Percentiles rank a stretch among this genome's conserved stretches.
Conservation (phyloP, 768 basidiomycete species). For the Cystobasidium tubakii region DNA sequence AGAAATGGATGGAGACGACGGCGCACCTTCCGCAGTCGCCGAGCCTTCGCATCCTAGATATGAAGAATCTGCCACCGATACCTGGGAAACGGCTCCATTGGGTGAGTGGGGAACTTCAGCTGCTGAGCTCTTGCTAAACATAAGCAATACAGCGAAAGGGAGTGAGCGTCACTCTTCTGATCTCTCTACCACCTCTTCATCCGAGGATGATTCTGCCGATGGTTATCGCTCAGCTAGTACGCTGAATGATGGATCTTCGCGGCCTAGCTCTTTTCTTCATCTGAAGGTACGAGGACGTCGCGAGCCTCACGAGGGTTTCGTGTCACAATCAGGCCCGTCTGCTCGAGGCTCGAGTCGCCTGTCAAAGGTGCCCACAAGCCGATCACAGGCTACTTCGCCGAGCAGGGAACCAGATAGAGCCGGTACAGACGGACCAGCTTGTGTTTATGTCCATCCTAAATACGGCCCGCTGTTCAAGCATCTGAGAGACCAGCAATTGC, state of each 20-base stretch:
- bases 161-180: neutral
- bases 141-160: neutral
- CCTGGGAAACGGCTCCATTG: neutral
- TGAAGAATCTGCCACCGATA: neutral
- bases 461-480: constrained; percentile 19
- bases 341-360: neutral
- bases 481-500: neutral
- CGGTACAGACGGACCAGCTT: neutral
- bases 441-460: constrained; percentile 25
- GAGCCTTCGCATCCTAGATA: neutral
- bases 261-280: neutral
- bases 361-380: neutral
- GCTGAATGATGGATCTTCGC: neutral
- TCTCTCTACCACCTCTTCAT: neutral
- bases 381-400: neutral
- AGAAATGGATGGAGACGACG: neutral
- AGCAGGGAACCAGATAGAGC: neutral
- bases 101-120: neutral
- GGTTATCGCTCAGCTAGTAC: neutral
- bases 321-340: neutral
- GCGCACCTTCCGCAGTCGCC: neutral
- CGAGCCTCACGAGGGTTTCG: neutral
- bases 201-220: neutral
- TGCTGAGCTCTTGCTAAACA: neutral
- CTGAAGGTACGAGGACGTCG: neutral